A percentile compares a stretch with the other conserved stretches of the same genome.
phyloP scores from a whole-genome alignment of 169 alveolate species.

The Theileria luwenshuni region DNA sequence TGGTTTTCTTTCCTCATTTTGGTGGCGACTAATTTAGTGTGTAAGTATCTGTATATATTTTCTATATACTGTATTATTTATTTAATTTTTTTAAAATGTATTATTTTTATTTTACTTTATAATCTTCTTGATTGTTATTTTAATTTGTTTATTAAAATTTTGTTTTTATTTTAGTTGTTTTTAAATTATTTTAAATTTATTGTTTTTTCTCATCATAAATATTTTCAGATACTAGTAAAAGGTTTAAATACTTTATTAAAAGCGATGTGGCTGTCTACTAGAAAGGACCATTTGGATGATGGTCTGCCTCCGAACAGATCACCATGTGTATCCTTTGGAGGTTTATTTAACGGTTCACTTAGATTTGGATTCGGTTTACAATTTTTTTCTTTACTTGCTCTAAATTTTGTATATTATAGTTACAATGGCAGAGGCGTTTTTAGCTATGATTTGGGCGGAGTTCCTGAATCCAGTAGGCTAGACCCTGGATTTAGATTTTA shows the following conservation, averaged over 20 bases:
- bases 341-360: conserved; percentile 74
- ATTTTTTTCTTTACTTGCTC: conserved; percentile 77
- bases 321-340: conserved; percentile 82
- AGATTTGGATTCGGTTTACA: conserved; percentile 83
- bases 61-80: not conserved
- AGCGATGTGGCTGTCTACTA: conserved; percentile 85
- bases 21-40: conserved; percentile 13
- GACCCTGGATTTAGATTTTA: conserved; percentile 77
- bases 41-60: conserved; percentile 17
- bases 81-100: not conserved
- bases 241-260: not conserved
- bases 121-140: no score
- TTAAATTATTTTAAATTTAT: not conserved
- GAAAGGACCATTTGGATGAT: conserved; percentile 88
- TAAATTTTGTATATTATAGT: conserved; percentile 80
- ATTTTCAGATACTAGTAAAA: conserved; percentile 8
- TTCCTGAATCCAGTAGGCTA: conserved; percentile 81
- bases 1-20: not conserved
- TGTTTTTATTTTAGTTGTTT: no score
- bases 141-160: no score
- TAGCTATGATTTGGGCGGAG: conserved; percentile 82
- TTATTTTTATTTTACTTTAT: not conserved
- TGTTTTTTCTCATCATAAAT: conserved; percentile 5
- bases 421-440: conserved; percentile 85
- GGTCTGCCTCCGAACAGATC: conserved; percentile 85